phyloP scores from a whole-genome alignment of 2,329 filamentous ascomycete genomes.

The Huntiella bhutanensis region DNA sequence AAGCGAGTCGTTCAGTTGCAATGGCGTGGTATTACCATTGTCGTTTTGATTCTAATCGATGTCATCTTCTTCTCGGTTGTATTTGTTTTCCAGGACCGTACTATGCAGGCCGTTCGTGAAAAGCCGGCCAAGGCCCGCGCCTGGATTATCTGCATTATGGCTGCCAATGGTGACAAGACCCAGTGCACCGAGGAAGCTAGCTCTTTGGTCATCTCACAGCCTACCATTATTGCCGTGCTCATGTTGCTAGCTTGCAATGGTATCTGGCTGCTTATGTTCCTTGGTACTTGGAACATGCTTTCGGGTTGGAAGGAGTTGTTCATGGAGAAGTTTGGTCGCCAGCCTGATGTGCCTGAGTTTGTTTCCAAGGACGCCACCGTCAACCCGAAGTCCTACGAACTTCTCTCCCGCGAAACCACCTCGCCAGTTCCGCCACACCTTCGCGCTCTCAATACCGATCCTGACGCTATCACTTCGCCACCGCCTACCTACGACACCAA shows the following conservation, averaged over 20 bases:
- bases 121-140: slow-evolving; percentile 32
- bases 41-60: slow-evolving; percentile 74
- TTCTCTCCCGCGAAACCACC: slow-evolving; percentile 46
- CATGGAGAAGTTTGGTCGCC: slow-evolving; percentile 26
- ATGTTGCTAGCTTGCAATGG: slow-evolving; percentile 73
- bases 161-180: slow-evolving; percentile 38
- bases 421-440: slow-evolving; percentile 32
- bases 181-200: slow-evolving; percentile 44
- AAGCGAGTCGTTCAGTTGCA: slow-evolving; percentile 75
- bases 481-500: neutral
- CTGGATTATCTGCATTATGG: slow-evolving; percentile 58
- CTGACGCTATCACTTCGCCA: neutral
- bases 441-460: slow-evolving; percentile 9
- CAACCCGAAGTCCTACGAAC: slow-evolving; percentile 58
- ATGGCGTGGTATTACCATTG: slow-evolving; percentile 82
- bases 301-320: slow-evolving; percentile 60
- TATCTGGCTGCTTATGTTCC: slow-evolving; percentile 64
- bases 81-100: slow-evolving; percentile 73
- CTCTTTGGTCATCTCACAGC: slow-evolving; percentile 49
- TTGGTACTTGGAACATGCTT: slow-evolving; percentile 71
- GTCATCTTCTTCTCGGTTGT: slow-evolving; percentile 87
- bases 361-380: slow-evolving; percentile 68
- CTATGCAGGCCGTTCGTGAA: slow-evolving; percentile 39
- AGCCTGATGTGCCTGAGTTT: slow-evolving; percentile 49
- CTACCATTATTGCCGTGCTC: slow-evolving; percentile 63